These are phyloP conservation scores for Leishmania tarentolae DNA, from an alignment of 208 protist species.

Conservation along the genomic window DNA sequence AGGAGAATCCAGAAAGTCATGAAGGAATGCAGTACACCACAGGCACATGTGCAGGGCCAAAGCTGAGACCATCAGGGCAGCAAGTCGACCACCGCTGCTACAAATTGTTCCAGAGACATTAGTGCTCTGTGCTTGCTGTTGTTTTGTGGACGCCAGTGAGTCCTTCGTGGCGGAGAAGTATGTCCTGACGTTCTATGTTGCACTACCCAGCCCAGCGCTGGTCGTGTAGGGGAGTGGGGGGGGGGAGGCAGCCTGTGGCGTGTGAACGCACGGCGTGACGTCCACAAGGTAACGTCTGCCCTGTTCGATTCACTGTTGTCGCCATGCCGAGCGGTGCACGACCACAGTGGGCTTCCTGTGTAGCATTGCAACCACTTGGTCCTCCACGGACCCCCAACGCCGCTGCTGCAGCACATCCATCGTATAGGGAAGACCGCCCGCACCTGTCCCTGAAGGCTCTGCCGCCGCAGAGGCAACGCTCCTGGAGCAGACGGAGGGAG, in stretches of 20 bases:
- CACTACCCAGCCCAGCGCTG: neutral
- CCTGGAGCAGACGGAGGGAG: neutral
- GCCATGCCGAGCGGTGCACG: slow-evolving; percentile 17
- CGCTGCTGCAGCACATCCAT: slow-evolving; percentile 15
- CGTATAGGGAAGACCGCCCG: neutral
- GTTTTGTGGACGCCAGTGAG: neutral
- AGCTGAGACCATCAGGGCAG: neutral
- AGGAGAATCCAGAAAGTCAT: neutral
- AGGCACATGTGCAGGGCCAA: neutral
- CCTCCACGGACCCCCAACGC: slow-evolving; percentile 14
- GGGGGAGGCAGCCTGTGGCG: neutral
- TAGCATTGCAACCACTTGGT: slow-evolving; percentile 24
- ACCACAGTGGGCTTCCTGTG: slow-evolving; percentile 27
- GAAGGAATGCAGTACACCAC: neutral
- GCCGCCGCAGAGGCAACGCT: neutral
- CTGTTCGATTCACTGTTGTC: slow-evolving; percentile 1
- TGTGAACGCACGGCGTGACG: neutral
- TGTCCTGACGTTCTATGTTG: neutral
- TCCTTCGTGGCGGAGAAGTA: neutral
- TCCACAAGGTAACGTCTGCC: neutral
- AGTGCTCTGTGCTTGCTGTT: neutral
- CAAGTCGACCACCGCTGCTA: neutral
- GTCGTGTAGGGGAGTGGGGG: too few relatives aligned
- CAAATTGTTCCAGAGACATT: neutral
- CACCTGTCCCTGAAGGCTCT: neutral